Evolutionary conservation across 805 yeast species (phyloP), one percentile per base, ranked within the genome.

Genomic region (Candida qinlingensis): DNA sequence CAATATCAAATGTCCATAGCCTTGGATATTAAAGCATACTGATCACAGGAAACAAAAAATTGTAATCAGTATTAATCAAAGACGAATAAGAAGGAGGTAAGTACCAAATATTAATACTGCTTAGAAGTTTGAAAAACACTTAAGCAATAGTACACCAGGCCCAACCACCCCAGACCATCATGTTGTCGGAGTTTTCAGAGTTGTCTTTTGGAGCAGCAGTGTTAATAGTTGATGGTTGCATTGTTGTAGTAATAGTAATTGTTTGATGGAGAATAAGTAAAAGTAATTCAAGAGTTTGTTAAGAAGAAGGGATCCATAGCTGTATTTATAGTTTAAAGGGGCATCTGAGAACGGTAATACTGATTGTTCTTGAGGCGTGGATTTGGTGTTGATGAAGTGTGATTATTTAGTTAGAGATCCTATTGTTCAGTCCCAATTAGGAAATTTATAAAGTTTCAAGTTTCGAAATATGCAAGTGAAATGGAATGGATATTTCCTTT

Each of bases 101-200:
- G 34, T 31, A 31, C 34, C 39, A 25, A 26, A 7, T 11, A n/a
- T 6, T 36, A n/a, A n/a, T n/a, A n/a, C n/a, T n/a, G n/a, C n/a
- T n/a, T n/a, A n/a, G n/a, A n/a, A n/a, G n/a, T 31, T 31, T 31
- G 26, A 12, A 7, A 4, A 19, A 41, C 5, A 19, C 13, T 43
- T 30, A 49, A 26, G 46, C 42, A 35, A 45, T 29, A 9, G 44
- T 42, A 35, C 49, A 45, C 45, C 44, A 49, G 42, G 44, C 46
- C 49, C 49, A 47, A 30, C 44, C 49, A 42, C 46, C 46, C 49
- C 46, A 47, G 37, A 42, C 49, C 46, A 45, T 45, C 39, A 41
- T 33, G 41, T 48, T 48, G 42, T 46, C 49, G 12, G 46, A 27
- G 46, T 46, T 48, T 11, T 48, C 51, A 40, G 51, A 40, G 42